Percentiles rank a stretch among this genome's conserved stretches.
Conservation (phyloP, 495 filamentous ascomycete genomes). For the Penicillium canescens region DNA sequence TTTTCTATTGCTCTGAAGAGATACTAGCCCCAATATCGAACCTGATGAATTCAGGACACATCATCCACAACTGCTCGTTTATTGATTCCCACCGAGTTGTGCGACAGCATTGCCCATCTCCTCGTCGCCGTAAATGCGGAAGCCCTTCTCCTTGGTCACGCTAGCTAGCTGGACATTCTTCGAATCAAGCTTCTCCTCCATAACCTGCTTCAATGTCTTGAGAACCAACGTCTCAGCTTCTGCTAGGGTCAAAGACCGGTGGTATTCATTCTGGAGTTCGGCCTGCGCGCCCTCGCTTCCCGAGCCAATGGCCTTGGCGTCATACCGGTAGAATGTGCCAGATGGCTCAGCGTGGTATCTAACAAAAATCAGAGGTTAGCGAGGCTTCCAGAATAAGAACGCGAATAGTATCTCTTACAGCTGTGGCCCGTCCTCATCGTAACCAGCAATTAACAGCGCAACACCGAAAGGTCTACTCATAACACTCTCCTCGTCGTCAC, state of each 20-base stretch:
- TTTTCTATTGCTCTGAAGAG: conserved; percentile 33
- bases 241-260: conserved; percentile 90
- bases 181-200: conserved; percentile 98
- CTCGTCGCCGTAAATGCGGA: conserved; percentile 95
- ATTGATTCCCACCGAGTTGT: conserved; percentile 57
- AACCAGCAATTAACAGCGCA: conserved; percentile 92
- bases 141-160: conserved; percentile 95
- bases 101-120: conserved; percentile 92
- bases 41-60: conserved; percentile 1
- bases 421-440: conserved; percentile 95
- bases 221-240: conserved; percentile 95
- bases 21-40: conserved; percentile 8
- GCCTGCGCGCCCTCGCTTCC: conserved; percentile 96
- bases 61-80: conserved; percentile 16
- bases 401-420: conserved; percentile 54
- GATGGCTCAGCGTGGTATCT: conserved; percentile 97
- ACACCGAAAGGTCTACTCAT: conserved; percentile 98
- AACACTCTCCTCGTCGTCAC: conserved; percentile 96
- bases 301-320: conserved; percentile 97
- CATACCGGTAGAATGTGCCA: conserved; percentile 98
- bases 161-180: conserved; percentile 99
- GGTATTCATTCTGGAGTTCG: conserved; percentile 97
- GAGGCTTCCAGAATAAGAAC: neutral
- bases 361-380: neutral
- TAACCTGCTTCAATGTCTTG: conserved; percentile 98